Conservation (phyloP, 208 protist species). For the Porcisia deanei region DNA sequence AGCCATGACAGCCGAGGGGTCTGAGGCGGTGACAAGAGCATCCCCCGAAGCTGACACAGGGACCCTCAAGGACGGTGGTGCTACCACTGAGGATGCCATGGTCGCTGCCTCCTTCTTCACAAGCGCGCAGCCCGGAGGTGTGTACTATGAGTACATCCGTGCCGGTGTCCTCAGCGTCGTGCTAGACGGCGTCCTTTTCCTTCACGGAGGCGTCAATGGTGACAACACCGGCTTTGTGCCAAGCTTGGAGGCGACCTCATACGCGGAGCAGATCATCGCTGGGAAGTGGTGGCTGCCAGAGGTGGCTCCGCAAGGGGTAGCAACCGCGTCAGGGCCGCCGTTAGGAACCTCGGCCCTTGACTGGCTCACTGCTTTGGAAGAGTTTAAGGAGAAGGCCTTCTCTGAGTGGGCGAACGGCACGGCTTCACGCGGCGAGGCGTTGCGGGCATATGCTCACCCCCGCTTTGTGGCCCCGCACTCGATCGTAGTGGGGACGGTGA, state of each 20-base stretch:
- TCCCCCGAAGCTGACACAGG: not conserved
- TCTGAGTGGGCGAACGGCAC: slow-evolving; percentile 37
- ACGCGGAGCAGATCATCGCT: slow-evolving; percentile 21
- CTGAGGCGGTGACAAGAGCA: not conserved
- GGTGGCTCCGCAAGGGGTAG: not conserved
- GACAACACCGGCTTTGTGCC: slow-evolving; percentile 76
- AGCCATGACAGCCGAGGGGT: not conserved
- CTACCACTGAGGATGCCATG: slow-evolving; percentile 33
- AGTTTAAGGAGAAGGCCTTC: slow-evolving; percentile 55
- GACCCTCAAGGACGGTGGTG: not conserved
- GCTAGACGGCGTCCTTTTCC: slow-evolving; percentile 78
- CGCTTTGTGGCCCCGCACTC: slow-evolving; percentile 56
- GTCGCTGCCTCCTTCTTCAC: slow-evolving; percentile 76
- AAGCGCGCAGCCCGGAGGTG: slow-evolving; percentile 54
- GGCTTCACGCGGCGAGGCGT: slow-evolving; percentile 36
- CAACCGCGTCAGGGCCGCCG: not conserved
- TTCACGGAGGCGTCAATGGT: slow-evolving; percentile 77
- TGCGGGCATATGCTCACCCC: slow-evolving; percentile 69
- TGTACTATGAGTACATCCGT: slow-evolving; percentile 79
- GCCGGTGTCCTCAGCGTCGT: slow-evolving; percentile 48
- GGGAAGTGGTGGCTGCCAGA: slow-evolving; percentile 35
- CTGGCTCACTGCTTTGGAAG: slow-evolving; percentile 62
- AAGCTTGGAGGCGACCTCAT: slow-evolving; percentile 18
- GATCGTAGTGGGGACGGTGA: slow-evolving; percentile 56
- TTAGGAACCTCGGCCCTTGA: slow-evolving; percentile 28